Evolutionary conservation across 202 grass and related monocot genomes (phyloP).

Genomic region (Panicum hallii): DNA sequence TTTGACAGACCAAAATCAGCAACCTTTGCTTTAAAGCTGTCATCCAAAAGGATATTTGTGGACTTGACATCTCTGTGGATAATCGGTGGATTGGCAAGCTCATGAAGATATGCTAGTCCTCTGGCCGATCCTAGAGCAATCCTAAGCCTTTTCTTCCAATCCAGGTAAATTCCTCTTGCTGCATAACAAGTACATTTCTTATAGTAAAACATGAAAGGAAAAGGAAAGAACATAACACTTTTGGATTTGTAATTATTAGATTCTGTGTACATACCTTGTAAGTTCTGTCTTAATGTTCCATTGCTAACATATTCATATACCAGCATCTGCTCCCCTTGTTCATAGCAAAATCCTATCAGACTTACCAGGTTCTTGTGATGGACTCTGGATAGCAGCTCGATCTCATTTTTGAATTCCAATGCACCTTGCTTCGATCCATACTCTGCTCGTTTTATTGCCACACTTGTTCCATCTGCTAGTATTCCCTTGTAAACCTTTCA

Average conservation of each 20-base stretch:
- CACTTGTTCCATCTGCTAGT: slow-evolving; percentile 58
- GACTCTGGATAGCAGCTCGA: slow-evolving; percentile 90
- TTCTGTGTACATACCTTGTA: slow-evolving; percentile 59
- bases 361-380: slow-evolving; percentile 92
- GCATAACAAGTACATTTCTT: slow-evolving; percentile 18
- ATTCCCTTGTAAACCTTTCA: slow-evolving; percentile 87
- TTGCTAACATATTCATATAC: slow-evolving; percentile 89
- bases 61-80: slow-evolving; percentile 95
- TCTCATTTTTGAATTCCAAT: slow-evolving; percentile 93
- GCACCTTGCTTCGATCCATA: slow-evolving; percentile 90
- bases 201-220: slow-evolving; percentile 21
- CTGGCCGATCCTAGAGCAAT: slow-evolving; percentile 79
- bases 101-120: slow-evolving; percentile 86
- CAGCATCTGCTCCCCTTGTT: slow-evolving; percentile 96
- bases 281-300: slow-evolving; percentile 79
- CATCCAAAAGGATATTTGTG: slow-evolving; percentile 88
- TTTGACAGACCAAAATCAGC: slow-evolving; percentile 86
- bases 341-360: slow-evolving; percentile 86
- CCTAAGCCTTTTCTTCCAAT: slow-evolving; percentile 76
- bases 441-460: slow-evolving; percentile 88
- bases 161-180: slow-evolving; percentile 71
- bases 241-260: slow-evolving; percentile 19
- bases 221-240: background rate
- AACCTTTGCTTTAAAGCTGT: slow-evolving; percentile 75
- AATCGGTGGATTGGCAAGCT: slow-evolving; percentile 78